Conservation (phyloP, 768 basidiomycete genomes). For the Multifurca ochricompacta region DNA sequence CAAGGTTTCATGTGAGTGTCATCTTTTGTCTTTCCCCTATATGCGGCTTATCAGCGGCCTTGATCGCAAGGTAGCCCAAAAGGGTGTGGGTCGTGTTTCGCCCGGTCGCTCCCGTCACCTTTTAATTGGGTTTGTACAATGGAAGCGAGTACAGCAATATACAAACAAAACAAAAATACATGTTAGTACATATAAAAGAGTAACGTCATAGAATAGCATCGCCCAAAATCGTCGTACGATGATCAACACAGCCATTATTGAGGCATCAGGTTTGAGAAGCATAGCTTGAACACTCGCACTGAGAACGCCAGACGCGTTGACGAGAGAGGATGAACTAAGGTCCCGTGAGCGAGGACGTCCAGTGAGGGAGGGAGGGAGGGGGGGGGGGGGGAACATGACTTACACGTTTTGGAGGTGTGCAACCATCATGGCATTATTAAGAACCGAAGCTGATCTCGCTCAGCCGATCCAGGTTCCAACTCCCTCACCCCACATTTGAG, state of each 20-base stretch:
- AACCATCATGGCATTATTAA: conserved; percentile 36
- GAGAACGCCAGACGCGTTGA: conserved; percentile 18
- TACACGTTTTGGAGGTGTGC: conserved; percentile 44
- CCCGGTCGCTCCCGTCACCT: too few relatives aligned
- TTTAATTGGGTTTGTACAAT: neutral
- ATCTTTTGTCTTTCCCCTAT: neutral
- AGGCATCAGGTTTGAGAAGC: conserved; percentile 15
- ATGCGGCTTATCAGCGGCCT: neutral
- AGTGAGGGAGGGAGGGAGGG: neutral
- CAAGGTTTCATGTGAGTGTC: neutral
- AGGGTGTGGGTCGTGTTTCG: too few relatives aligned
- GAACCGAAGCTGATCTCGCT: conserved; percentile 30
- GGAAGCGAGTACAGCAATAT: neutral
- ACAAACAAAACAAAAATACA: too few relatives aligned
- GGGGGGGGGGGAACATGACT: conserved; percentile 27
- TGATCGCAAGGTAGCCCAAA: too few relatives aligned
- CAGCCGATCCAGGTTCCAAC: conserved; percentile 24
- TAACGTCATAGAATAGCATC: too few relatives aligned
- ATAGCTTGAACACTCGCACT: conserved; percentile 21
- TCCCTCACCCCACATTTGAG: conserved; percentile 31
- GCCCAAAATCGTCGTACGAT: too few relatives aligned
- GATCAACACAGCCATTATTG: conserved; percentile 21
- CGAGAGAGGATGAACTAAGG: conserved; percentile 21
- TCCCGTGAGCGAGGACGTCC: neutral
- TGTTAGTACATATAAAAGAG: neutral